Conservation (phyloP, 768 basidiomycete species). For the Tulasnella sp. region DNA sequence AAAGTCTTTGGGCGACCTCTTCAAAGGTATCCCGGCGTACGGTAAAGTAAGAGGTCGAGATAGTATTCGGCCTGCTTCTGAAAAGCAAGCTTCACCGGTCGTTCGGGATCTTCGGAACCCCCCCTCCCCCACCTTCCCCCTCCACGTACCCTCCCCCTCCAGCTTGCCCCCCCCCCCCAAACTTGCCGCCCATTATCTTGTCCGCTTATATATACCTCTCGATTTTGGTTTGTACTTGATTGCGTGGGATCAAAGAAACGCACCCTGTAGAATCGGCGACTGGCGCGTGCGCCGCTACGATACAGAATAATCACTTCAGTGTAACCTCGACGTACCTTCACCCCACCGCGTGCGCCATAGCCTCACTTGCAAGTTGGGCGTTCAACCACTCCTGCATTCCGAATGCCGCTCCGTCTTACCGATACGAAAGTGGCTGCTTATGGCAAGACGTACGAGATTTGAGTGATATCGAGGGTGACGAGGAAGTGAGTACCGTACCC, state of each 20-base stretch:
- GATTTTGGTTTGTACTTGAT: too few relatives aligned
- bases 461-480: slow-evolving; percentile 50
- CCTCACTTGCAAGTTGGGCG: slow-evolving; percentile 68
- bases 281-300: too few relatives aligned
- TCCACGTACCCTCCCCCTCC: slow-evolving; percentile 42
- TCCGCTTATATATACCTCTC: too few relatives aligned
- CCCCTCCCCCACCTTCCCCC: too few relatives aligned
- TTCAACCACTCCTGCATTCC: slow-evolving; percentile 83
- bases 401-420: slow-evolving; percentile 60
- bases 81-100: too few relatives aligned
- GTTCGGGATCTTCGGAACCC: too few relatives aligned
- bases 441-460: slow-evolving; percentile 65
- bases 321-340: slow-evolving; percentile 63
- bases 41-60: too few relatives aligned
- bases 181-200: too few relatives aligned
- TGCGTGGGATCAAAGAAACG: slow-evolving; percentile 31
- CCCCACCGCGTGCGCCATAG: slow-evolving; percentile 68
- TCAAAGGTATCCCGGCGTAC: too few relatives aligned
- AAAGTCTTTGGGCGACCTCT: too few relatives aligned
- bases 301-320: slow-evolving; percentile 77
- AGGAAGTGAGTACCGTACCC: slow-evolving; percentile 52
- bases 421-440: slow-evolving; percentile 36
- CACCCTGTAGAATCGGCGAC: too few relatives aligned
- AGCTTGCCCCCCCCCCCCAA: slow-evolving; percentile 39
- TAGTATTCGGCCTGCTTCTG: too few relatives aligned